These are phyloP conservation scores for Acer negundo DNA, from an alignment of 345 rosid species.

Conservation along the genomic window DNA sequence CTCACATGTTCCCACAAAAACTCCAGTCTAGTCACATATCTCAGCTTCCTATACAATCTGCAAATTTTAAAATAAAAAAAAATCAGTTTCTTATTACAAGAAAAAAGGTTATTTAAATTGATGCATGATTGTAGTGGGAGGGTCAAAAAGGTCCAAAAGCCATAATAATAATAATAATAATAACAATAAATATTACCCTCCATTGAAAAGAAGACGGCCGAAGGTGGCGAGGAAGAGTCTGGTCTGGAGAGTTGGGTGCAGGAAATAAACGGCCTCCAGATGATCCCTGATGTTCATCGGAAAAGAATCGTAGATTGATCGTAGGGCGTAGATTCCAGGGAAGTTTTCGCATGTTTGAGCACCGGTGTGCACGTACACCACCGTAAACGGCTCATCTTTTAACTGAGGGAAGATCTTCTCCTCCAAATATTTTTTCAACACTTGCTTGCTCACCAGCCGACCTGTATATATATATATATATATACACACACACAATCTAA, in stretches of 20 bases:
- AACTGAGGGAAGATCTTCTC: constrained; percentile 42
- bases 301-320: constrained; percentile 49
- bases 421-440: constrained; percentile 51
- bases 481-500: background rate
- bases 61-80: background rate
- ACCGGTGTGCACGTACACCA: constrained; percentile 56
- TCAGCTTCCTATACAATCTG: constrained; percentile 61
- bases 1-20: constrained; percentile 64
- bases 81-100: no score
- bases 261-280: constrained; percentile 50
- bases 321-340: constrained; percentile 54
- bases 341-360: constrained; percentile 51
- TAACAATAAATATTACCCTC: constrained; percentile 55
- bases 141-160: no score
- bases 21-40: constrained; percentile 53
- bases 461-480: constrained; percentile 27
- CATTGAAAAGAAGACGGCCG: constrained; percentile 56
- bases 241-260: constrained; percentile 58
- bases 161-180: no score
- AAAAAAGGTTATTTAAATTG: background rate
- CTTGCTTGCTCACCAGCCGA: constrained; percentile 39
- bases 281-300: constrained; percentile 40
- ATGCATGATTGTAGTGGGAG: no score
- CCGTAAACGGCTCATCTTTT: constrained; percentile 41
- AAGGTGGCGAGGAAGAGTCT: constrained; percentile 68